Base-by-base conservation (phyloP, 805 yeast species). In the Kluyveromyces aestuarii region DNA sequence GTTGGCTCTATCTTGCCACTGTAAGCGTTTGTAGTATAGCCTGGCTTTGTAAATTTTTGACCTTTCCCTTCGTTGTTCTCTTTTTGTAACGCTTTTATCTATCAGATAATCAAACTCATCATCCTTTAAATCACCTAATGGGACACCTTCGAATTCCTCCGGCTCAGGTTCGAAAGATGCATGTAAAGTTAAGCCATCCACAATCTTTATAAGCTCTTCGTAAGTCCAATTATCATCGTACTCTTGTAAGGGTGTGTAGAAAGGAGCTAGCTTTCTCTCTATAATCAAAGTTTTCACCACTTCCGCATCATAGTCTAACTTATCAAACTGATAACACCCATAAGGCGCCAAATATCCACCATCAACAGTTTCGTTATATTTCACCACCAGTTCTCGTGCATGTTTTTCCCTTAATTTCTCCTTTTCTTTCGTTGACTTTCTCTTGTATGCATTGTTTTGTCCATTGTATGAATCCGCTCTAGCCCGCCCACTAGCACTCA, bases 321-420 rank as follows among this genome's bases (percentile, higher is more conserved):
- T 82, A 43, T 84, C 81, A 33, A 76, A 72, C 53, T 81, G 78
- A 66, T 91, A 91, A 33, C 86, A 85, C 1, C 97, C 97, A 66
- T 78, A 87, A 0, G 98, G 96, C 1, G 95, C 96, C 53, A 91
- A 68, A 61, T 71, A 89, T 1, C 99, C 99, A 17, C 99, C 99
- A 67, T 93, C 98, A 14, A 91, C 96, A 53, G 72, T 79, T 59
- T 87, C 95, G 38, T 72, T 72, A 57, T 66, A 76, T 52, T 75
- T 71, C 2, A 85, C 87, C 19, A 85, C 69, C 47, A 85, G 68
- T 21, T 80, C 75, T 52, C 68, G 56, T 47, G 77, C 77, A 56
- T 81, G 87, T 16, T 67, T 65, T 52, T 81, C 85, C 48, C 74
- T 74, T 45, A 63, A 62, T 45, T 60, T 62, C 50, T 76, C 82